Evolutionary conservation across 306 rosid species (phyloP).

Genomic region (Castanea mollissima): DNA sequence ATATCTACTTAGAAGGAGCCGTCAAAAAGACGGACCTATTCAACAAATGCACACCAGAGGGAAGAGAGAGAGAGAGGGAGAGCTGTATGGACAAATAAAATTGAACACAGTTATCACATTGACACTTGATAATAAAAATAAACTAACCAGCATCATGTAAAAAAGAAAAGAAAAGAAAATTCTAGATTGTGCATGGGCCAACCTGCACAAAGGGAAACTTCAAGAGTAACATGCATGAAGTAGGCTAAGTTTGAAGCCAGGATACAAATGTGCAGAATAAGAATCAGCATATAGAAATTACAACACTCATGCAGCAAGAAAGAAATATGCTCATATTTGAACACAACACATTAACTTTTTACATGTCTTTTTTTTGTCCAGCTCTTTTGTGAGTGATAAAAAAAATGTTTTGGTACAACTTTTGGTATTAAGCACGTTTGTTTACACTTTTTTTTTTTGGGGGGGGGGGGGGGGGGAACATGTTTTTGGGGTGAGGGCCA

Average conservation of each 20-base stretch:
- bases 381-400: no score
- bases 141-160: neutral
- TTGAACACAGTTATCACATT: neutral
- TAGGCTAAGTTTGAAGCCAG: neutral
- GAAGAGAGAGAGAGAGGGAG: neutral
- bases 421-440: no score
- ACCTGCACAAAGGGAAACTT: neutral
- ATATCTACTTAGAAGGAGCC: neutral
- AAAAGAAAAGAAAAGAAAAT: no score
- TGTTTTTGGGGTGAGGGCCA: neutral
- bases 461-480: no score
- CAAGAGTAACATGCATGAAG: neutral
- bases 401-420: no score
- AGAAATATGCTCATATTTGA: no score
- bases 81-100: neutral
- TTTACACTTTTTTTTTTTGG: neutral
- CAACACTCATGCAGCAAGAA: no score
- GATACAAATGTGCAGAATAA: no score
- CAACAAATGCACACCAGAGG: neutral
- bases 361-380: no score
- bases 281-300: no score
- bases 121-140: neutral
- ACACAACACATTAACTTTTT: no score
- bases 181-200: neutral
- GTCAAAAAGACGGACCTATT: neutral